These are phyloP conservation scores for Ceratobasidium sp. DNA, from an alignment of 1,284 basidiomycete species.

Conservation along the genomic window DNA sequence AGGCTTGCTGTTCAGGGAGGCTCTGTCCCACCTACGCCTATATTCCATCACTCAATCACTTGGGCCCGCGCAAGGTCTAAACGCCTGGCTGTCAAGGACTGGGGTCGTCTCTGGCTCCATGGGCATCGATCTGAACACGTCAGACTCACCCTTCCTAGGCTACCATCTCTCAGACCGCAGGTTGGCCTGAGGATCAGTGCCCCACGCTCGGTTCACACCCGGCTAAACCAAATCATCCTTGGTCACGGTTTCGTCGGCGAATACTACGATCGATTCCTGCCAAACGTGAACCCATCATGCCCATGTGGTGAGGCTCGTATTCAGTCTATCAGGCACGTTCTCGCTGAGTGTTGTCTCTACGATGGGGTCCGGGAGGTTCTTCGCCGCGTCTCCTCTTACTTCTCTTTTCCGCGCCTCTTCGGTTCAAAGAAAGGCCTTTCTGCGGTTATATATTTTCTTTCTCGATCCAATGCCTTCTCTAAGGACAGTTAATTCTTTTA, in stretches of 20 bases:
- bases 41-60: conserved; percentile 13
- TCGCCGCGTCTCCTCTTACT: too few relatives aligned
- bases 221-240: not conserved
- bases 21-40: not conserved
- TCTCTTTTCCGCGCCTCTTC: too few relatives aligned
- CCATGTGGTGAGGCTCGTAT: not conserved
- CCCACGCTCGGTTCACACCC: not conserved
- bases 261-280: conserved; percentile 6
- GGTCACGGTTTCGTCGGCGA: conserved; percentile 22
- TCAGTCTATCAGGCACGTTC: too few relatives aligned
- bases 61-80: conserved; percentile 2
- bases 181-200: not conserved
- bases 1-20: conserved; percentile 19
- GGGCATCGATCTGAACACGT: conserved; percentile 13
- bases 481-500: too few relatives aligned
- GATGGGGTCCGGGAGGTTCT: too few relatives aligned
- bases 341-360: too few relatives aligned
- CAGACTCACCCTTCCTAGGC: not conserved
- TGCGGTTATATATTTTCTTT: too few relatives aligned
- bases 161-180: not conserved
- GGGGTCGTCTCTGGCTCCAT: not conserved
- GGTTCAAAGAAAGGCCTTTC: too few relatives aligned
- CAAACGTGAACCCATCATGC: not conserved
- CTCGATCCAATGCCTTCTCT: too few relatives aligned
- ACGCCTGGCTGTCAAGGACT: not conserved